Evolutionary conservation across 2,329 filamentous ascomycete species (phyloP), one percentile per base, ranked within the genome.

Genomic region (Orbilia brochopaga): DNA sequence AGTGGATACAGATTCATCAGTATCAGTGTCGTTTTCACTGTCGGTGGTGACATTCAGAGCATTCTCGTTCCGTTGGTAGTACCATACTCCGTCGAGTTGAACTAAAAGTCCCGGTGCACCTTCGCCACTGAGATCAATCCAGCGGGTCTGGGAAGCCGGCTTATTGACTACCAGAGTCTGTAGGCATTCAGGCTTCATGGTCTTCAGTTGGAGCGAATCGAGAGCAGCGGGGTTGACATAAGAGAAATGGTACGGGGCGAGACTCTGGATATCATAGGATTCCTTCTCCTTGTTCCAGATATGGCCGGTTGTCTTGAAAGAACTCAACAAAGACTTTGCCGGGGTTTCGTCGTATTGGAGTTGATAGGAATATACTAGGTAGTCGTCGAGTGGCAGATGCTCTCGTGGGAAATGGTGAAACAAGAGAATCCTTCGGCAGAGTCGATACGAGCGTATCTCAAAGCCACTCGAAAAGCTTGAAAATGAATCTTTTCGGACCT

Each of bases 391-490:
- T 1, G 53, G 69, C 0, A 75, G 59, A 35, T 78, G 66, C 8
- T 76, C 66, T n/a, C n/a, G n/a, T 1, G 73, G 74, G 32, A 80
- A 78, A 55, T 78, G 76, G 67, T 80, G 79, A 55, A 80, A 80
- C 75, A 79, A 78, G 0, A 80, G 74, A 15, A 80, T 55, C 1
- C 79, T 62, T 6, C 52, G 63, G 58, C 78, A 80, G 0, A 79
- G 75, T 0, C 79, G 75, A 54, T 78, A 77, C 0, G 74, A 77
- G 0, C 79, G 74, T 1, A 80, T 50, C 52, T 80, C 79, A 58
- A 80, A 80, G 1, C 78, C 77, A 0, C 64, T 4, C 0, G 48
- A 24, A 37, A 69, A 75, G 0, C 53, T 30, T 0, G 79, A 80
- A 59, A 80, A 80, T 0, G 78, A 69, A 64, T 80, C 78, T 19